Percentiles rank a stretch among this genome's conserved stretches.
These are phyloP conservation scores for Brassica nigra DNA, from an alignment of 345 rosid species.

Conservation along the genomic window DNA sequence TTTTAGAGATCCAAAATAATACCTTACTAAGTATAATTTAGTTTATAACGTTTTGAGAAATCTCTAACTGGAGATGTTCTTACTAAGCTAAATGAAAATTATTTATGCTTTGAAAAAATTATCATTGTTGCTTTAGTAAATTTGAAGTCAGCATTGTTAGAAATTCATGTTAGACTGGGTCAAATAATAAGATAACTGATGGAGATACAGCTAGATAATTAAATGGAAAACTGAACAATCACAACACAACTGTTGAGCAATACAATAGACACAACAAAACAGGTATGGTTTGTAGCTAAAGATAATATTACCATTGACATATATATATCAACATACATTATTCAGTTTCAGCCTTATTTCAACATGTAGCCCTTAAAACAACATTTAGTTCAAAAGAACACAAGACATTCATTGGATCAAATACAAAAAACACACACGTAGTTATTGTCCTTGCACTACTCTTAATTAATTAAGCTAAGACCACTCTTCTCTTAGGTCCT, in stretches of 20 bases:
- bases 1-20: background rate
- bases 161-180: background rate
- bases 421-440: background rate
- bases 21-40: too few relatives aligned
- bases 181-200: background rate
- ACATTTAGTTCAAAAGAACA: background rate
- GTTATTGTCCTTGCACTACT: constrained; percentile 12
- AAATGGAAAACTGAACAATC: background rate
- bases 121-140: background rate
- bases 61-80: background rate
- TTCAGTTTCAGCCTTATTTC: constrained; percentile 18
- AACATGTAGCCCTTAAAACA: background rate
- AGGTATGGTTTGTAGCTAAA: background rate
- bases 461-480: constrained; percentile 4
- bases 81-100: background rate
- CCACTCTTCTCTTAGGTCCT: constrained; percentile 36
- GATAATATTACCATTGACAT: constrained; percentile 11
- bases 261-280: background rate
- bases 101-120: background rate
- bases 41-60: too few relatives aligned
- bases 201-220: background rate
- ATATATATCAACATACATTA: constrained; percentile 21
- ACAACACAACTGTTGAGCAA: background rate
- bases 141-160: background rate
- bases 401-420: background rate